These are phyloP conservation scores for Colletotrichum neosansevieriae DNA, from an alignment of 2,329 filamentous ascomycete genomes.

Conservation along the genomic window DNA sequence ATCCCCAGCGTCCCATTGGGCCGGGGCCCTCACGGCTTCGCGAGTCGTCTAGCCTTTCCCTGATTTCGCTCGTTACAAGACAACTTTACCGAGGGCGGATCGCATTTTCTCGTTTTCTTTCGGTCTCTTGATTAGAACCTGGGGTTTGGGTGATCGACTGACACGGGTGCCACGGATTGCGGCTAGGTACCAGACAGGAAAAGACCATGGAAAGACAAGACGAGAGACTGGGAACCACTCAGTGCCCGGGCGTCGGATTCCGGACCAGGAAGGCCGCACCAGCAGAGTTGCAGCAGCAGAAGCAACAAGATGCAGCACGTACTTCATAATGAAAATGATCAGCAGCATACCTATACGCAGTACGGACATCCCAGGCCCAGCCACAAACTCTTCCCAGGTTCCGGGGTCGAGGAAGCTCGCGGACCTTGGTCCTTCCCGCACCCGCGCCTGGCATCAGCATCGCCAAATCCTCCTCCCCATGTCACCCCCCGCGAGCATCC, in stretches of 20 bases:
- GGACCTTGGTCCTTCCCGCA: slow-evolving; percentile 31
- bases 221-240: background rate
- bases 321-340: background rate
- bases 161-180: background rate
- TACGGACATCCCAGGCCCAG: slow-evolving; percentile 1
- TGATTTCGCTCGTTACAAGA: slow-evolving; percentile 15
- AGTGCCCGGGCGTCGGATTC: too few species aligned
- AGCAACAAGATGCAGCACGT: background rate
- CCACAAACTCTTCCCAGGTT: slow-evolving; percentile 11
- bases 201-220: background rate
- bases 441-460: slow-evolving; percentile 7
- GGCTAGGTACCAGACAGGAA: background rate
- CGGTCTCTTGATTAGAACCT: background rate
- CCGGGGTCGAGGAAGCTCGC: slow-evolving; percentile 23
- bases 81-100: background rate
- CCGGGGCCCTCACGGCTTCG: background rate
- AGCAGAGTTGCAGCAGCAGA: background rate
- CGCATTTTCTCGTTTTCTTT: background rate
- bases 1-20: slow-evolving; percentile 20
- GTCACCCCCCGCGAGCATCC: slow-evolving; percentile 31
- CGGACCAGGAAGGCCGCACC: background rate
- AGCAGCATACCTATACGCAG: background rate
- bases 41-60: slow-evolving; percentile 32
- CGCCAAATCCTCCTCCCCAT: background rate
- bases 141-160: background rate